phyloP scores from a whole-genome alignment of 148 eudicot species.

The Cornus suecica region DNA sequence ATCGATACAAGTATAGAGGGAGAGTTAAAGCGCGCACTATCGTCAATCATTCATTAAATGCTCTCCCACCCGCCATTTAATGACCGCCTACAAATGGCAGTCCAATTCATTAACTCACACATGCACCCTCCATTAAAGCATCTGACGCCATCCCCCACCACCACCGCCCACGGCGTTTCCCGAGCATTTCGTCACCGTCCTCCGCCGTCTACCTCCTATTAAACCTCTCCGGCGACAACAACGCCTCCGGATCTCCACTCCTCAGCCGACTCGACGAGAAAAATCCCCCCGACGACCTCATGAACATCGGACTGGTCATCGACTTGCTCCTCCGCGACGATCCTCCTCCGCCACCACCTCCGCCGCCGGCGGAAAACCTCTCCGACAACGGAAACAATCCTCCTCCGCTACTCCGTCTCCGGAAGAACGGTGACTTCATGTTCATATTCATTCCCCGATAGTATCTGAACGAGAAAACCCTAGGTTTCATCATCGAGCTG shows the following conservation, averaged over 20 bases:
- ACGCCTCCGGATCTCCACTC: constrained; percentile 86
- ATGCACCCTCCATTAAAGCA: constrained; percentile 30
- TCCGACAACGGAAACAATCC: constrained; percentile 58
- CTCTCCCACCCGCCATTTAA: constrained; percentile 24
- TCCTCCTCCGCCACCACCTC: constrained; percentile 33
- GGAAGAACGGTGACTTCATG: constrained; percentile 70
- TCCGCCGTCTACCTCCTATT: constrained; percentile 34
- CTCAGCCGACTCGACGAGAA: constrained; percentile 67
- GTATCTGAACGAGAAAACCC: constrained; percentile 69
- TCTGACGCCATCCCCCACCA: constrained; percentile 15
- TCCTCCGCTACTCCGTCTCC: constrained; percentile 37
- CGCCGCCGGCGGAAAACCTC: constrained; percentile 31
- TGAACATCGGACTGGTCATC: constrained; percentile 62
- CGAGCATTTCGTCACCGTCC: neutral
- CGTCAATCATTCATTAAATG: constrained; percentile 25
- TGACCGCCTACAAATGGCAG: constrained; percentile 16
- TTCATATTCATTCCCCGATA: constrained; percentile 37
- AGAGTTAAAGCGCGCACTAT: neutral
- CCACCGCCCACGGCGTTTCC: constrained; percentile 7
- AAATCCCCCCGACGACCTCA: constrained; percentile 36
- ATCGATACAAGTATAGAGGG: no score
- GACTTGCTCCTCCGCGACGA: constrained; percentile 55
- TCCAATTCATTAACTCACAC: constrained; percentile 21
- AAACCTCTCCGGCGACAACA: constrained; percentile 85
- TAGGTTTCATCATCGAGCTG: constrained; percentile 44